These are phyloP conservation scores for Tulasnella sp. DNA, from an alignment of 768 basidiomycete genomes.

Conservation along the genomic window DNA sequence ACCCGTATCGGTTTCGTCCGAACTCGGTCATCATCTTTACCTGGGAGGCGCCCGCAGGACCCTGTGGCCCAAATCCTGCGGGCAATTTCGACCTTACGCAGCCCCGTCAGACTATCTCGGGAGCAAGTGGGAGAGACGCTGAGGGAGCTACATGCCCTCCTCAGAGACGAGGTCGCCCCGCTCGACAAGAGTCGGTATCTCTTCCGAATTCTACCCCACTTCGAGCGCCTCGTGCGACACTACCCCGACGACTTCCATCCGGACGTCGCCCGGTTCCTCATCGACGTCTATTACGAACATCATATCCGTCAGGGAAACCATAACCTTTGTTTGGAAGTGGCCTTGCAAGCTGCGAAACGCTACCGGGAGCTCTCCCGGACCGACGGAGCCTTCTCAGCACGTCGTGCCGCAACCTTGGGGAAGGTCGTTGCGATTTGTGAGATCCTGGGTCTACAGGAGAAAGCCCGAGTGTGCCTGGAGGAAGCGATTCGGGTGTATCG, in stretches of 20 bases:
- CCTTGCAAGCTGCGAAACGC: background rate
- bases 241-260: background rate
- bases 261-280: background rate
- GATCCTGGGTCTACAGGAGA: background rate
- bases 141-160: background rate
- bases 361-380: background rate
- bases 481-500: background rate
- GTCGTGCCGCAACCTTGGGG: background rate
- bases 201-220: background rate
- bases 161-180: background rate
- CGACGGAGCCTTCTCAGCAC: background rate
- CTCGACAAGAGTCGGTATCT: background rate
- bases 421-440: background rate
- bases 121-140: background rate
- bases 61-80: background rate
- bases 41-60: background rate
- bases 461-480: background rate
- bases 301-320: background rate
- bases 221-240: conserved; percentile 7
- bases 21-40: background rate
- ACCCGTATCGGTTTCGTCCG: background rate
- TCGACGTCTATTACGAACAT: conserved; percentile 1
- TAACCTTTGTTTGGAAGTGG: background rate
- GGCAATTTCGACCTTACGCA: background rate
- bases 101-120: background rate